phyloP scores from a whole-genome alignment of 148 eudicot genomes.

The Rhododendron henanense region DNA sequence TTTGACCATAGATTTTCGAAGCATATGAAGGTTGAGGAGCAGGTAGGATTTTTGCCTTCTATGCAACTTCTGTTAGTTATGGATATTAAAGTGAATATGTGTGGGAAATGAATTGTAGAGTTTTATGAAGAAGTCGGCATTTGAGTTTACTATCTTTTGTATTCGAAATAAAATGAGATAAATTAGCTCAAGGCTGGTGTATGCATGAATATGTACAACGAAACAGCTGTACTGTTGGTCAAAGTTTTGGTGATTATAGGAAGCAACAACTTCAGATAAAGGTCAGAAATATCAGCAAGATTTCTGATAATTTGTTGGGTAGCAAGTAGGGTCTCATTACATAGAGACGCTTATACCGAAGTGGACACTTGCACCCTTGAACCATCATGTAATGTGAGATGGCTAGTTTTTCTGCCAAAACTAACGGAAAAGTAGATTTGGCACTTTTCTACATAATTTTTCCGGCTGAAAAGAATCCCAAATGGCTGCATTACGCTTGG shows the following conservation, averaged over 20 bases:
- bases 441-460: neutral
- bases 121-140: neutral
- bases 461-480: neutral
- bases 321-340: no score
- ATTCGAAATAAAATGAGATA: neutral
- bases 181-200: neutral
- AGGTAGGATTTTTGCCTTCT: conserved; percentile 43
- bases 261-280: no score
- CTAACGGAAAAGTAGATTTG: neutral
- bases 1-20: conserved; percentile 86
- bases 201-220: neutral
- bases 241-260: no score
- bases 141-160: neutral
- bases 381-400: no score
- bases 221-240: neutral
- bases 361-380: no score
- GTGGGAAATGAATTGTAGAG: neutral
- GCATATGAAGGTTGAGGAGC: conserved; percentile 92
- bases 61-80: conserved; percentile 4
- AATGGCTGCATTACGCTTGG: neutral
- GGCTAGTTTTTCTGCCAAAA: no score
- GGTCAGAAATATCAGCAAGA: no score
- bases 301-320: no score
- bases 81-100: neutral
- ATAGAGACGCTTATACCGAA: no score